phyloP scores from a whole-genome alignment of 371 early-diverging fungal species.

The Mucor racemosus region DNA sequence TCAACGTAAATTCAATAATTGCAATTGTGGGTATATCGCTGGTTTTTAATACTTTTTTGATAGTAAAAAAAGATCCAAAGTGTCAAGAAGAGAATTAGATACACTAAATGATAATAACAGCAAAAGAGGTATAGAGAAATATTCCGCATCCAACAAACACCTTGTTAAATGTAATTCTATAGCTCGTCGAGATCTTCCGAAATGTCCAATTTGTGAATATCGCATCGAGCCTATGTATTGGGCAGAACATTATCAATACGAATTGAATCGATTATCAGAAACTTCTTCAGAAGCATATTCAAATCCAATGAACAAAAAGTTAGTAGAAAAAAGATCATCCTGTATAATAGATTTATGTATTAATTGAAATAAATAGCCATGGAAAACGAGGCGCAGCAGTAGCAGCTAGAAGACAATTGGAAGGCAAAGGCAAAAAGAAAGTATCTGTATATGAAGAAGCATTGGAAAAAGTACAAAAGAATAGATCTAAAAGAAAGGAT shows the following conservation, averaged over 20 bases:
- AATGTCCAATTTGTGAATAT: constrained; percentile 64
- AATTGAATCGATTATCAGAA: constrained; percentile 51
- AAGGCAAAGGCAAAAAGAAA: constrained; percentile 45
- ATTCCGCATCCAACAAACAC: not conserved
- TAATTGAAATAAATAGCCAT: constrained; percentile 23
- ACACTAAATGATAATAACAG: constrained; percentile 44
- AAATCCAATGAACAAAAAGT: constrained; percentile 35
- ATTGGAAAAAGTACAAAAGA: constrained; percentile 48
- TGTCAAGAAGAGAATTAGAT: constrained; percentile 42
- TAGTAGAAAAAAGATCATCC: constrained; percentile 2
- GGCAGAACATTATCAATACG: constrained; percentile 58
- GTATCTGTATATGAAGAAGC: constrained; percentile 50
- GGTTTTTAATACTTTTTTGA: not conserved
- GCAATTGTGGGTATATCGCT: not conserved
- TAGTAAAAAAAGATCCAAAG: constrained; percentile 30
- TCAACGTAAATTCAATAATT: not conserved
- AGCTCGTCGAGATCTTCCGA: constrained; percentile 50
- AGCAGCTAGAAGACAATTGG: constrained; percentile 54
- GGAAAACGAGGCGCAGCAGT: constrained; percentile 67
- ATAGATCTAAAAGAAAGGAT: constrained; percentile 29
- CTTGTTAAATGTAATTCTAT: not conserved
- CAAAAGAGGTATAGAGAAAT: constrained; percentile 37
- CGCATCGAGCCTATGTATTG: constrained; percentile 55
- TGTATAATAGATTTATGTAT: not conserved
- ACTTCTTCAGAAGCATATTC: constrained; percentile 40